These are phyloP conservation scores for Dothideomycetes sp. DNA, from an alignment of 2,329 filamentous ascomycete species.

Conservation along the genomic window DNA sequence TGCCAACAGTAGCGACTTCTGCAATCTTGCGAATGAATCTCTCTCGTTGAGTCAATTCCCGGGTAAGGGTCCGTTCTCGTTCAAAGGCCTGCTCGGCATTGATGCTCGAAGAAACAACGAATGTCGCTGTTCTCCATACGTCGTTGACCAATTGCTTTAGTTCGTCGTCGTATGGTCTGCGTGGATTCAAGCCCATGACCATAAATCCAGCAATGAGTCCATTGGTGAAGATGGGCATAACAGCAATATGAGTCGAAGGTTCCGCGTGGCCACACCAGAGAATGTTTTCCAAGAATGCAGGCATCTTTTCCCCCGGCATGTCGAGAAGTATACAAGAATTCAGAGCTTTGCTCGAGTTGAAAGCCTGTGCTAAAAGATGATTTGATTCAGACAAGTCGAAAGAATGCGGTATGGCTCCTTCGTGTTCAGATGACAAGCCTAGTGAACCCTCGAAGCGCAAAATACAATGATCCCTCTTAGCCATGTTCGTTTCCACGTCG, in stretches of 20 bases:
- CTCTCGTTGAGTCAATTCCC: not conserved
- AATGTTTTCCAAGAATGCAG: not conserved
- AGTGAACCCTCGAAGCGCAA: not conserved
- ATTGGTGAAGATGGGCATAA: not conserved
- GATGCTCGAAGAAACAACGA: not conserved
- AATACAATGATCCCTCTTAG: not conserved
- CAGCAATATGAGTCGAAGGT: not conserved
- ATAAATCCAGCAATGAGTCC: constrained; percentile 2
- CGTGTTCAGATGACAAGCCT: not conserved
- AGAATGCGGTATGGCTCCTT: not conserved
- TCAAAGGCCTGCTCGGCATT: not conserved
- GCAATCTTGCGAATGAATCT: constrained; percentile 1
- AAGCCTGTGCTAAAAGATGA: not conserved
- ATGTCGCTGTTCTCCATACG: not conserved
- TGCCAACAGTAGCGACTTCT: constrained; percentile 1
- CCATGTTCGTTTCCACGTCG: not conserved
- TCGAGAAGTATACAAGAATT: constrained; percentile 1
- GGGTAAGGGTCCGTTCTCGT: not conserved
- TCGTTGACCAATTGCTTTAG: constrained; percentile 1
- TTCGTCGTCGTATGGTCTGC: constrained; percentile 6
- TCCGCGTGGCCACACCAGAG: constrained; percentile 1
- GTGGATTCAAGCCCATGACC: constrained; percentile 1
- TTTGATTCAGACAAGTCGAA: not conserved
- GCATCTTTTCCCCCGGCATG: not conserved
- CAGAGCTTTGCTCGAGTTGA: not conserved